Percentiles rank a stretch among this genome's conserved stretches.
These are phyloP conservation scores for Boletus sensibilis DNA, from an alignment of 768 basidiomycete species.

Conservation along the genomic window DNA sequence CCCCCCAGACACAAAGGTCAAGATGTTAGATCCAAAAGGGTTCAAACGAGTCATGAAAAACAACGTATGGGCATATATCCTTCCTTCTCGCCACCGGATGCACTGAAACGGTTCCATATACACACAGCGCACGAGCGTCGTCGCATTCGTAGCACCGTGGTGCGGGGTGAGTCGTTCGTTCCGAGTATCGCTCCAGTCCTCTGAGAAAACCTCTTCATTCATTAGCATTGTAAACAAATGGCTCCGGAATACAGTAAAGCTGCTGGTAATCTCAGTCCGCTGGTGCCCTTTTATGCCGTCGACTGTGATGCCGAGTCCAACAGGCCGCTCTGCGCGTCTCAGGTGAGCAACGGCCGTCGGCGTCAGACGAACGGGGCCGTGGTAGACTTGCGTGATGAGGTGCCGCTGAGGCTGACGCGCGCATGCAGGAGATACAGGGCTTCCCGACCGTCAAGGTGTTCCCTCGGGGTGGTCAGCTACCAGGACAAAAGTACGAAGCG, in stretches of 20 bases:
- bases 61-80: conserved; percentile 53
- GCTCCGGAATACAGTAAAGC: conserved; percentile 85
- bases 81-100: not conserved
- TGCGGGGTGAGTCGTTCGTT: conserved; percentile 61
- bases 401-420: not conserved
- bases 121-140: conserved; percentile 65
- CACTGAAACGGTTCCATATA: not conserved
- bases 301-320: conserved; percentile 87
- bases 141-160: conserved; percentile 96
- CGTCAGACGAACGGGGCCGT: too few species aligned
- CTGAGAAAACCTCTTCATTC: not conserved
- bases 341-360: conserved; percentile 39
- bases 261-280: conserved; percentile 71
- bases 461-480: conserved; percentile 66
- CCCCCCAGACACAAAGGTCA: conserved; percentile 57
- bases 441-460: conserved; percentile 95
- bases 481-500: conserved; percentile 63
- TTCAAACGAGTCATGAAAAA: conserved; percentile 73
- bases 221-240: conserved; percentile 76
- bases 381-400: not conserved
- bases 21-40: conserved; percentile 66
- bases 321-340: conserved; percentile 77
- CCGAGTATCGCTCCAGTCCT: not conserved
- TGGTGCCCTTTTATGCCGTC: conserved; percentile 89
- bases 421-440: conserved; percentile 66